Percentiles rank a stretch among this genome's conserved stretches.
Conservation (phyloP, 305 asterid genomes). For the Fraxinus greggii region DNA sequence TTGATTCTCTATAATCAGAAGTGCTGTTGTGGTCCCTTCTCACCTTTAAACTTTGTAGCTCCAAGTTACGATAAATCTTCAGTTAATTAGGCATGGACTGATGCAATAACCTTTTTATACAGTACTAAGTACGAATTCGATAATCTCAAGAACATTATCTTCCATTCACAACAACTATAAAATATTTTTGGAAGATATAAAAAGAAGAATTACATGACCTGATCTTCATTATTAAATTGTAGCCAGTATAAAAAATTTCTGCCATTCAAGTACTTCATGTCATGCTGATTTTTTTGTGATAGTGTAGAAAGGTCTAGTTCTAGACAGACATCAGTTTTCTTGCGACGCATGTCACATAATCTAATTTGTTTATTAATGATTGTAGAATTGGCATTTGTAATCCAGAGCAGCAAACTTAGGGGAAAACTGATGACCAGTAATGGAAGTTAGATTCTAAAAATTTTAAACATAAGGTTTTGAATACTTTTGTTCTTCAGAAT, state of each 20-base stretch:
- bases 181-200: background rate
- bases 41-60: conserved; percentile 20
- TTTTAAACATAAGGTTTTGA: background rate
- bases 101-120: conserved; percentile 2
- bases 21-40: conserved; percentile 40
- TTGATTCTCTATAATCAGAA: conserved; percentile 8
- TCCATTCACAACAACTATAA: conserved; percentile 11
- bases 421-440: background rate
- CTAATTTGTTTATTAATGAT: background rate
- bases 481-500: background rate
- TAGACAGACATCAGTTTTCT: background rate
- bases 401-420: background rate
- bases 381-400: background rate
- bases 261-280: background rate
- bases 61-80: conserved; percentile 6
- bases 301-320: background rate
- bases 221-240: background rate
- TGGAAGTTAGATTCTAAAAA: background rate
- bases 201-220: background rate
- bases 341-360: background rate
- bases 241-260: background rate
- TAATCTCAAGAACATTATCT: conserved; percentile 64
- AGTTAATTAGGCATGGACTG: conserved; percentile 10
- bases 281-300: background rate
- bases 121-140: conserved; percentile 33